Conservation (phyloP, 768 basidiomycete species). For the Chlorophyllum brunneum region DNA sequence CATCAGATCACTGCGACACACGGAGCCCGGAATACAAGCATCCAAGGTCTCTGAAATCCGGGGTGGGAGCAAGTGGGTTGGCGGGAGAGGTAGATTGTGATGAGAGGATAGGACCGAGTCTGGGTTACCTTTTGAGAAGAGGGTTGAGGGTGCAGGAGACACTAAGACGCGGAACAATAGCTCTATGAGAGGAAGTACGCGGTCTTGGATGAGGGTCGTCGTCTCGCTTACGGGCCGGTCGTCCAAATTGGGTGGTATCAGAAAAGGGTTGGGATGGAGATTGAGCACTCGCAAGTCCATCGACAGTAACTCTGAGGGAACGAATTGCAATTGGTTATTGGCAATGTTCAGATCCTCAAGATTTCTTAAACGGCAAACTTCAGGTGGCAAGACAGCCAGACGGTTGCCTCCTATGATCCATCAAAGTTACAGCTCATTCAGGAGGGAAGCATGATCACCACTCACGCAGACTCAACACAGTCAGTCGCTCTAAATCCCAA, state of each 20-base stretch:
- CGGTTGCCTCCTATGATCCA: constrained; percentile 52
- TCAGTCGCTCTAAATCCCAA: constrained; percentile 52
- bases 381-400: constrained; percentile 56
- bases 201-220: constrained; percentile 13
- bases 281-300: constrained; percentile 46
- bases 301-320: constrained; percentile 63
- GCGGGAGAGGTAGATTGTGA: constrained; percentile 33
- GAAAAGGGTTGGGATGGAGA: constrained; percentile 61
- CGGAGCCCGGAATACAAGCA: constrained; percentile 35
- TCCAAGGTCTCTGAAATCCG: constrained; percentile 30
- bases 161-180: constrained; percentile 30
- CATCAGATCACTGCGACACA: constrained; percentile 22
- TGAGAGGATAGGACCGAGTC: constrained; percentile 16
- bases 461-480: constrained; percentile 63
- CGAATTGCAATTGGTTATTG: constrained; percentile 50
- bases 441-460: constrained; percentile 13
- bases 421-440: not conserved
- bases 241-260: constrained; percentile 20
- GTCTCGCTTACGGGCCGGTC: constrained; percentile 25
- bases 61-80: constrained; percentile 21
- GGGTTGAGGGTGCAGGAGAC: constrained; percentile 20
- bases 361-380: constrained; percentile 49
- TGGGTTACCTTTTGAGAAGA: constrained; percentile 12
- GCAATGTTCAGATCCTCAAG: constrained; percentile 61
- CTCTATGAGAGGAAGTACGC: constrained; percentile 30